Evolutionary conservation across 441 rosid species (phyloP).

Genomic region (Syzygium malaccense): DNA sequence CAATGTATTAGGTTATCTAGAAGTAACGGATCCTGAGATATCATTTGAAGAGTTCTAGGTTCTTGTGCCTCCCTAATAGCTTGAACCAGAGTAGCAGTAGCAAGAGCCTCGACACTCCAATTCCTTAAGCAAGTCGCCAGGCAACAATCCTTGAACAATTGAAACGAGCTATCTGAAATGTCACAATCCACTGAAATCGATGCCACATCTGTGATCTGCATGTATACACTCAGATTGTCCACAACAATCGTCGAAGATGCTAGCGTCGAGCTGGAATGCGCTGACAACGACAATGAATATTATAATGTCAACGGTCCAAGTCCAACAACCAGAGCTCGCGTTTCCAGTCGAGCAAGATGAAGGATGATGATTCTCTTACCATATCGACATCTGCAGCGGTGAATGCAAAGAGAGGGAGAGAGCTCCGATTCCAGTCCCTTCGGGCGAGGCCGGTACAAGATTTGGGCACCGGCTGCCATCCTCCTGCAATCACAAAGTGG

Average conservation of each 20-base stretch:
- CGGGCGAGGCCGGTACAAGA: conserved; percentile 77
- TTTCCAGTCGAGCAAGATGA: conserved; percentile 16
- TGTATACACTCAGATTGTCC: conserved; percentile 82
- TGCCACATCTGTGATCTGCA: conserved; percentile 90
- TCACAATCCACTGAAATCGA: conserved; percentile 79
- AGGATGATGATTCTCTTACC: conserved; percentile 50
- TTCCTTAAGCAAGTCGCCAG: conserved; percentile 93
- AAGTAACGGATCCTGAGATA: background rate
- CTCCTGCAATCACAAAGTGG: conserved; percentile 14
- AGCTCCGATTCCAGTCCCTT: conserved; percentile 37
- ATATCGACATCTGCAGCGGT: conserved; percentile 33
- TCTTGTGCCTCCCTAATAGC: conserved; percentile 96
- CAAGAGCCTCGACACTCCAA: conserved; percentile 85
- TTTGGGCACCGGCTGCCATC: conserved; percentile 88
- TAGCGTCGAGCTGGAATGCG: conserved; percentile 20
- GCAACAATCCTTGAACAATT: conserved; percentile 85
- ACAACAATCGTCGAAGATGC: conserved; percentile 71
- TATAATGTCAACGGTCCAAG: too few relatives aligned
- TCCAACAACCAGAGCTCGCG: too few relatives aligned
- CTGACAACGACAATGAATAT: conserved; percentile 8
- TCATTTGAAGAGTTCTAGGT: conserved; percentile 87
- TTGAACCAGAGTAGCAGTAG: conserved; percentile 94
- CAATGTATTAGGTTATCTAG: background rate
- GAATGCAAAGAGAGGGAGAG: conserved; percentile 38
- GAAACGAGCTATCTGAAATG: conserved; percentile 78